phyloP scores from a whole-genome alignment of 1,284 basidiomycete genomes.

The Golubevia pallescens region DNA sequence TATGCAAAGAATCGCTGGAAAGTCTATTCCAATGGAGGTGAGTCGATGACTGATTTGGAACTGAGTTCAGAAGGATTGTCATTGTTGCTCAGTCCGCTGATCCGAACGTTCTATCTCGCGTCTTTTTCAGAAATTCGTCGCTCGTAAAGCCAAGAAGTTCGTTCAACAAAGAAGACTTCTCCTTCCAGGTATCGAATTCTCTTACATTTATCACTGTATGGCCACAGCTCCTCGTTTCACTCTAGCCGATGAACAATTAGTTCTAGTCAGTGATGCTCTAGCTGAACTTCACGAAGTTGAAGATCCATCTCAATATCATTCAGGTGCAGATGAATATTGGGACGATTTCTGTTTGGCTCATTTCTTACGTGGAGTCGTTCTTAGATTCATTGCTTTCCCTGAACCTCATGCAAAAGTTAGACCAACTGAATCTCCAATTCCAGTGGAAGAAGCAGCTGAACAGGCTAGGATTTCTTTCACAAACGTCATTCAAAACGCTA shows the following conservation, averaged over 20 bases:
- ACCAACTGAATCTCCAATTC: slow-evolving; percentile 33
- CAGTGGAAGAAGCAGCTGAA: slow-evolving; percentile 39
- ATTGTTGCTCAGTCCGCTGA: neutral
- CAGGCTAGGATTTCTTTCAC: slow-evolving; percentile 45
- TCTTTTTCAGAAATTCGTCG: slow-evolving; percentile 41
- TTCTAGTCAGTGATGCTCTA: slow-evolving; percentile 40
- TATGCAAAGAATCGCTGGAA: slow-evolving; percentile 61
- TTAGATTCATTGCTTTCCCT: slow-evolving; percentile 58
- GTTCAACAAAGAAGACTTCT: slow-evolving; percentile 38
- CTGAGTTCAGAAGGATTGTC: neutral
- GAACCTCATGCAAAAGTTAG: slow-evolving; percentile 47
- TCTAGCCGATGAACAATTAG: slow-evolving; percentile 34
- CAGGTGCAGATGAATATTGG: slow-evolving; percentile 31
- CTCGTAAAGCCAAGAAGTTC: slow-evolving; percentile 56
- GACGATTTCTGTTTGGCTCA: slow-evolving; percentile 58
- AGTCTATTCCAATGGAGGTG: slow-evolving; percentile 57
- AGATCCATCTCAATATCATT: slow-evolving; percentile 22
- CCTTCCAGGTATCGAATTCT: slow-evolving; percentile 55
- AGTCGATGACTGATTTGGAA: neutral
- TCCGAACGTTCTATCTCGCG: neutral
- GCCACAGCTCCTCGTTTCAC: slow-evolving; percentile 49
- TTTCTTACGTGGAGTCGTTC: slow-evolving; percentile 56
- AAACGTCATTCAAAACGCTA: slow-evolving; percentile 41
- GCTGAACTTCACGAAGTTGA: slow-evolving; percentile 32
- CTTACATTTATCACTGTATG: slow-evolving; percentile 60